Evolutionary conservation across 441 rosid species (phyloP), one percentile per base, ranked within the genome.

Genomic region (Adansonia gregorii): DNA sequence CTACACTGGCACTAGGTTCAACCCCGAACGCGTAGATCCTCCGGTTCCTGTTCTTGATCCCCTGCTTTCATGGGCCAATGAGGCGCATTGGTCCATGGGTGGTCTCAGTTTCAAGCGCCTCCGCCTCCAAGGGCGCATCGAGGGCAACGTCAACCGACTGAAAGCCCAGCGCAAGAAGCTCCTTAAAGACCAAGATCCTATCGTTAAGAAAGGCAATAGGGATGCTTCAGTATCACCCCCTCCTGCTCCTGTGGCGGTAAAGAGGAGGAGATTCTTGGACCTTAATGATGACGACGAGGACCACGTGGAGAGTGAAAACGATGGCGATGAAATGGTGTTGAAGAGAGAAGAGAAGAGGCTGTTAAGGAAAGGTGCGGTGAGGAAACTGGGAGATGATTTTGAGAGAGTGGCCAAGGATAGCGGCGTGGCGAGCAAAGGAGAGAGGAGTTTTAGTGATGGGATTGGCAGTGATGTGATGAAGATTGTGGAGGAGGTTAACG

Each of bases 41-140:
- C 98, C 99, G 0, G 73, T 76, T 2, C 66, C 97, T 1, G 92
- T 92, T 14, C 82, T 86, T 55, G 99, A 91, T 54, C 92, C 99
- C 6, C 83, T 95, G 1, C 92, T 92, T 17, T 83, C 97, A 0
- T 95, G 99, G 99, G 99, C 99, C 1, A 71, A 76, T 19, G 98
- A 93, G 58, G 99, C 99, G 9, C 98, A 95, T 85, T 95, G 99
- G 99, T 90, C 98, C 71, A 95, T 95, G 99, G 99, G 99, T 6
- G 99, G 99, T 31, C 93, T 91, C 72, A 91, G 82, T 83, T 90
- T 90, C 90, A 78, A 82, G 69, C 98, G 97, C 51, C 93, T 95
- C 80, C 97, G 95, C 71, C 88, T 89, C 72, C 99, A 95, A 46
- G 99, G 99, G n/a, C 89, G 94, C 2, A 95, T 95, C 67, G 99